Conservation (phyloP, 2,329 filamentous ascomycete genomes). For the Parascedosporium putredinis region DNA sequence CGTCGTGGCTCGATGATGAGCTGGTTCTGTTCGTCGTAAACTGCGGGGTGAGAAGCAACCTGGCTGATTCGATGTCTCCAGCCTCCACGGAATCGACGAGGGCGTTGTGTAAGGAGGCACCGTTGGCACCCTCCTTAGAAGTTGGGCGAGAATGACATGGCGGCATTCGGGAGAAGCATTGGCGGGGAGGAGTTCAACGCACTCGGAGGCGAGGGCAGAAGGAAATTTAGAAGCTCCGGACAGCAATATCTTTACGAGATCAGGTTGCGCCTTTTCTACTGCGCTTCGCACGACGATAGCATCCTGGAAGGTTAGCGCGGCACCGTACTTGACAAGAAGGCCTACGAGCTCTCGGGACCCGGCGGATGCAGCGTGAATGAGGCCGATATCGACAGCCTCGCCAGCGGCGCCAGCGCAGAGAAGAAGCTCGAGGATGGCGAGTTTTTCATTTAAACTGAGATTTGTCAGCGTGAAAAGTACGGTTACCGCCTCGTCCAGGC, state of each 20-base stretch:
- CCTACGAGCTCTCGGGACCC: conserved; percentile 44
- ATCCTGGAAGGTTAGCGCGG: conserved; percentile 43
- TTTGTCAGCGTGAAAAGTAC: conserved; percentile 34
- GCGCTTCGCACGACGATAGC: conserved; percentile 38
- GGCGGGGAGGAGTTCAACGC: conserved; percentile 37
- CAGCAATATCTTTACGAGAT: conserved; percentile 37
- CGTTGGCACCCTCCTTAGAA: conserved; percentile 42
- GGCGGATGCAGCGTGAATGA: conserved; percentile 36
- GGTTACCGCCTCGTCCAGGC: conserved; percentile 40
- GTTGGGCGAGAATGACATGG: conserved; percentile 29
- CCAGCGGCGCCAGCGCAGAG: conserved; percentile 49
- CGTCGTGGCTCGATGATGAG: conserved; percentile 13
- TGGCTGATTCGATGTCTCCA: conserved; percentile 35
- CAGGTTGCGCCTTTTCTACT: conserved; percentile 33
- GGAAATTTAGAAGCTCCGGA: conserved; percentile 31
- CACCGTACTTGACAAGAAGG: conserved; percentile 42
- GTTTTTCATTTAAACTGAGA: conserved; percentile 36
- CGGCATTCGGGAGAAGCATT: conserved; percentile 34
- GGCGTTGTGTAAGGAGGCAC: conserved; percentile 34
- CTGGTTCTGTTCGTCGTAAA: conserved; percentile 28
- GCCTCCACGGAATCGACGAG: conserved; percentile 38
- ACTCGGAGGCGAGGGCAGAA: conserved; percentile 36
- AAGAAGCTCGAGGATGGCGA: conserved; percentile 42
- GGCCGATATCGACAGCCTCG: conserved; percentile 34
- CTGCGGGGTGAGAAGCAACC: conserved; percentile 37